Evolutionary conservation across 176 grass and related monocot species (phyloP), one percentile per base, ranked within the genome.

Genomic region (Canna indica): DNA sequence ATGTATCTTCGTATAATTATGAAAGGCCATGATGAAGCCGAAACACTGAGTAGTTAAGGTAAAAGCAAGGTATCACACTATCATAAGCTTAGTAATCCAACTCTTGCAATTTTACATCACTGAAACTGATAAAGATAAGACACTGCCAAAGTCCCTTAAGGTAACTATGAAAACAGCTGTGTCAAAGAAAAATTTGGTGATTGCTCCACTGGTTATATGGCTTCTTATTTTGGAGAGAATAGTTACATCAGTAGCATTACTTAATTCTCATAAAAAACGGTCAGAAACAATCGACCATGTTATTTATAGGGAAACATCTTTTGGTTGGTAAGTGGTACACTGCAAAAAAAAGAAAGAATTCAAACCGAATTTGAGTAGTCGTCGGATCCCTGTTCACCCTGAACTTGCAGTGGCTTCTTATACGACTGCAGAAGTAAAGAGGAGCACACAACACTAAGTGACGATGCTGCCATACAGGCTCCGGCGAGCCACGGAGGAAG

Each of bases 391-490:
- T 64, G 50, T 1, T 13, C 59, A 2, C 82, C 79, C 69, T 90
- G 74, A 0, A 93, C 18, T 25, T 36, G 77, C 31, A 90, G 68
- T 2, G 89, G 89, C 52, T 90, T 99, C 79, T 87, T 93, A 67
- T 99, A 99, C 36, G 88, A 83, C 75, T 93, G 94, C 38, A 93
- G 82, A 47, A 99, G 74, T 66, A 99, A 76, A 28, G 89, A 99
- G 11, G 94, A 99, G 78, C 89, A 99, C 35, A 99, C 94, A 6
- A 99, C 94, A 62, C 89, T 93, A 25, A 93, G 74, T 0, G 94
- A 99, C 0, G 88, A 93, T 58, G 89, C 89, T 0, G 94, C 94
- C 94, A 99, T 99, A 82, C 89, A 93, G 28, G 89, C 94, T 0
- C 94, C 89, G 0, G 89, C 94, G 0, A 99, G 86, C 89, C 89